Base-by-base conservation (phyloP, 2,329 filamentous ascomycete genomes). In the Didymella pomorum region DNA sequence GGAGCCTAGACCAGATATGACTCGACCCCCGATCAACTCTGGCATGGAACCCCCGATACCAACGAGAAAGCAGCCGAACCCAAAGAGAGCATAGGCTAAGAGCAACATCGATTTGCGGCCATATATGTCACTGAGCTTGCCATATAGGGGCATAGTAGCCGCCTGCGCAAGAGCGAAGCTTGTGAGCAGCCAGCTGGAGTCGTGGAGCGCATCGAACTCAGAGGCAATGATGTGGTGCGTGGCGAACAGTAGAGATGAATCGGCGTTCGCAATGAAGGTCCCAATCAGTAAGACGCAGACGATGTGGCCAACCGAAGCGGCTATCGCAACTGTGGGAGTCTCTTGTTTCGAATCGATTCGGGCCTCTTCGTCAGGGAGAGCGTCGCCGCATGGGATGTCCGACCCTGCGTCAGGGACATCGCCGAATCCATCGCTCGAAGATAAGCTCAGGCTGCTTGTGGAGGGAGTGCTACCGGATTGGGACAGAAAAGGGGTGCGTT, bases 231-330 rank as follows among this genome's bases (percentile, higher is more conserved):
- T 79, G 0, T 84, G 83, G 57, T 89, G 86, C 0, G 88, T 89
- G 0, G 89, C 88, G 29, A 92, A 77, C 0, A 92, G 82, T 0
- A 92, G 77, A 1, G 86, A 88, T 0, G 79, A 76, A 67, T 92
- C 89, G 16, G 85, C 83, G 53, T 88, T 87, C 7, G 84, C 83
- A 12, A 90, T 84, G 64, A 92, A 90, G 11, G 85, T 68, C 14
- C 64, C 66, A 21, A 69, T 67, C 8, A 69, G 58, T 7, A 69
- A 55, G 3, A 67, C 63, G 33, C 49, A 58, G 16, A 67, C 61
- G 10, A 67, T 64, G 8, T 56, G 55, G 2, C 57, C 61, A 23
- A 67, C 51, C 14, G 61, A 57, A 21, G 48, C 25, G n/a, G 50
- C 31, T 44, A 45, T 33, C 18, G 58, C 9, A 8, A 26, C 42